Evolutionary conservation across 306 rosid species (phyloP).

Genomic region (Nissolia schottii): DNA sequence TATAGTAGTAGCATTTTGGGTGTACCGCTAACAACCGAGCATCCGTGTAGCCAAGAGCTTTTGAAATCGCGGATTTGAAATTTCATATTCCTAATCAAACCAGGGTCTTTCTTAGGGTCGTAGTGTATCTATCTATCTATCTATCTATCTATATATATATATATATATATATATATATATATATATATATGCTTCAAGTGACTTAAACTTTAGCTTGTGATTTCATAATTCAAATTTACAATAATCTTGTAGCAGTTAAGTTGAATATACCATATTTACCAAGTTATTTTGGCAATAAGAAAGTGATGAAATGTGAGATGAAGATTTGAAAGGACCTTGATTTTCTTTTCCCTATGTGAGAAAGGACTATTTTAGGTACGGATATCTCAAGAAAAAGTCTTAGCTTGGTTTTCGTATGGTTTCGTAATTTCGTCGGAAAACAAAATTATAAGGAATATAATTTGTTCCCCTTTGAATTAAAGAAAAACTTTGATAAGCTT

Average conservation of each 20-base stretch:
- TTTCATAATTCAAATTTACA: no score
- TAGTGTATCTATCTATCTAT: no score
- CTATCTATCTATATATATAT: no score
- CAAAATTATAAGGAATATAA: conserved; percentile 10
- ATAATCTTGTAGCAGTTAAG: neutral
- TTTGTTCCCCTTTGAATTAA: neutral
- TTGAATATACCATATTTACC: neutral
- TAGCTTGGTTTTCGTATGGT: neutral
- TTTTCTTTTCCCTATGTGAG: neutral
- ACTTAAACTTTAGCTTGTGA: no score
- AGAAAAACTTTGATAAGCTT: neutral
- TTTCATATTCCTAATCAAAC: no score
- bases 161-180: no score
- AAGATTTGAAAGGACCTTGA: neutral
- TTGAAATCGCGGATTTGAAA: neutral
- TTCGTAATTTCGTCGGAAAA: conserved; percentile 5
- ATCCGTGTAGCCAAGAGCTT: neutral
- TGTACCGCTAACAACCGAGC: no score
- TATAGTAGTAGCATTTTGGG: no score
- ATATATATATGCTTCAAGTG: neutral
- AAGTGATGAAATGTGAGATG: neutral
- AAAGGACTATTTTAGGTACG: neutral
- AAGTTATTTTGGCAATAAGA: neutral
- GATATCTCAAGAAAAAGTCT: neutral
- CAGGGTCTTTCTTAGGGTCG: no score